Evolutionary conservation across 495 filamentous ascomycete species (phyloP), one percentile per base, ranked within the genome.

Genomic region (Neurospora sp.): DNA sequence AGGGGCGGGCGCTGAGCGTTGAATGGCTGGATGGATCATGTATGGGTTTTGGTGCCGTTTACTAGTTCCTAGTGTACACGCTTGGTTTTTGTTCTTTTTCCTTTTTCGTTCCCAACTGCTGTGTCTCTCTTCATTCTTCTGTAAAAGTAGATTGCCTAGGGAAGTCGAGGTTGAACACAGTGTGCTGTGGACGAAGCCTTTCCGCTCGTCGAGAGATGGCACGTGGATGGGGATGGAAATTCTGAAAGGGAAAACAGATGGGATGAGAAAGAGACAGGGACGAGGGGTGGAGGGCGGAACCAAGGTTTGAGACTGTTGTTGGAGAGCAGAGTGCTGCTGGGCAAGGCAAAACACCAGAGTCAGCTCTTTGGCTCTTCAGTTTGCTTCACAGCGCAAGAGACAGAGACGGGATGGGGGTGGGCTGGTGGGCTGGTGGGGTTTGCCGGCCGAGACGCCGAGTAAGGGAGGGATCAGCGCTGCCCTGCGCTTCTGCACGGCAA

Each of bases 401-500:
- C 53, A 61, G 53, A 61, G 22, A 61, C 53, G 22, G 53, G 53
- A 66, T 66, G 53, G 53, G 22, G 53, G 53, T 72, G 46, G 73
- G 70, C 69, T 41, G 69, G 41, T 73, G 75, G 73, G 70, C 69
- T 41, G 69, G 41, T 73, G 75, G 71, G 74, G 77, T 59, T 59
- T 70, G 48, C 72, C 71, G 71, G 74, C 74, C 70, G 69, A 73
- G 73, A 14, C 73, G 74, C 75, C 75, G 40, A 79, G 68, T 40
- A 71, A 68, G 75, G 75, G 72, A 79, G 72, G 71, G 78, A 80
- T 80, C 78, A 69, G 72, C 78, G 68, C 39, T 73, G 70, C 70
- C 69, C 69, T 71, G 70, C 70, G 53, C 35, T 66, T 69, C 70
- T 76, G 72, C 74, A 73, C 74, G 73, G 71, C 73, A 40, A 70